These are phyloP conservation scores for Lactarius trivialis DNA, from an alignment of 768 basidiomycete genomes.

Conservation along the genomic window DNA sequence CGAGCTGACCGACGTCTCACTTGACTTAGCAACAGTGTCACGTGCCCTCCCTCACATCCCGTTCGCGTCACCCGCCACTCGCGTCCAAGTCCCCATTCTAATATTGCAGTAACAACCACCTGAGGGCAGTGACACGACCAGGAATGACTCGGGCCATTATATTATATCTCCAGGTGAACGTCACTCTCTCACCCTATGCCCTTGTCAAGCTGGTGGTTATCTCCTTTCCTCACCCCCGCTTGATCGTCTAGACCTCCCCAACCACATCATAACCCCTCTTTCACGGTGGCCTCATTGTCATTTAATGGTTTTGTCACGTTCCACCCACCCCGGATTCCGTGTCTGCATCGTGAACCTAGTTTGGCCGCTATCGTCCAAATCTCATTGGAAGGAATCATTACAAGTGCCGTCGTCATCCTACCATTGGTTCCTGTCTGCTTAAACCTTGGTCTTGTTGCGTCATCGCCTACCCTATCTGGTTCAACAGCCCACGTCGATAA, in stretches of 20 bases:
- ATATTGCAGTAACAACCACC: background rate
- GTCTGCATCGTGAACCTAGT: constrained; percentile 4
- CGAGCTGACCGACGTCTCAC: background rate
- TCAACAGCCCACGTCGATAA: constrained; percentile 9
- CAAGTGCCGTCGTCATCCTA: constrained; percentile 6
- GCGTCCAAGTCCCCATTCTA: background rate
- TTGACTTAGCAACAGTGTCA: background rate
- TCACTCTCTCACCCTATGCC: background rate
- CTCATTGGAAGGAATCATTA: constrained; percentile 4
- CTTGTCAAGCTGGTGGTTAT: background rate
- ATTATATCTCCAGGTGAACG: background rate
- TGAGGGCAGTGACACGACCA: background rate
- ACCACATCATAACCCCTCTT: background rate
- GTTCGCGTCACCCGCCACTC: background rate
- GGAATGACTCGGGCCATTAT: background rate
- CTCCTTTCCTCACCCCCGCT: background rate
- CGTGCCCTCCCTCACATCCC: background rate
- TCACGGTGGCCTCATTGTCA: background rate
- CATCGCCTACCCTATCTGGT: constrained; percentile 15
- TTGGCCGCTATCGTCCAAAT: constrained; percentile 11
- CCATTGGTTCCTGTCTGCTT: constrained; percentile 14
- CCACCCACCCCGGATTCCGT: constrained; percentile 5
- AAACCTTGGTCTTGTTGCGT: constrained; percentile 11
- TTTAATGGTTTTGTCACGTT: constrained; percentile 1
- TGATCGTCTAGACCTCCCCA: constrained; percentile 3